These are phyloP conservation scores for Cutaneotrichosporon dermatis DNA, from an alignment of 1,284 basidiomycete species.

Conservation along the genomic window DNA sequence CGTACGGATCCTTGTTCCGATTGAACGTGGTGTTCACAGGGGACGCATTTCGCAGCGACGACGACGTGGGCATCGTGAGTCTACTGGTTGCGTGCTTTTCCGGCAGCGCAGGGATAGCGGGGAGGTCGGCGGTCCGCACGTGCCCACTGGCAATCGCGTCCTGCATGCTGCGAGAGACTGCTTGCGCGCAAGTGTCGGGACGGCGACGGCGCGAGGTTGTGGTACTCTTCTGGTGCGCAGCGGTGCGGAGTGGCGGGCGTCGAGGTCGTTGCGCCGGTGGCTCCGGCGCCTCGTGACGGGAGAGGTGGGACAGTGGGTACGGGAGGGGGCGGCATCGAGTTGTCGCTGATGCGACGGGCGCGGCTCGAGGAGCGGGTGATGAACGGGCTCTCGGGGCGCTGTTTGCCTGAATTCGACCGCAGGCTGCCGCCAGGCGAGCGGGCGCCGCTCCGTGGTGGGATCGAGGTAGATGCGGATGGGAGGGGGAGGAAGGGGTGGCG, in stretches of 20 bases:
- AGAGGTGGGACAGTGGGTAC: slow-evolving; percentile 9
- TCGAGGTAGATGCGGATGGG: background rate
- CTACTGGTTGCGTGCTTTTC: slow-evolving; percentile 43
- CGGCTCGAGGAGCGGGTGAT: background rate
- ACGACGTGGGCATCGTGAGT: slow-evolving; percentile 75
- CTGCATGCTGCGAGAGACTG: slow-evolving; percentile 42
- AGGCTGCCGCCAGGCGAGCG: slow-evolving; percentile 1
- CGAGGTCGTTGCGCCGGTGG: background rate
- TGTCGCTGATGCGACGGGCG: background rate
- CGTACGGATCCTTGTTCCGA: slow-evolving; percentile 13
- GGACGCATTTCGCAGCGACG: slow-evolving; percentile 66
- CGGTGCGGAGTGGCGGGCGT: slow-evolving; percentile 20
- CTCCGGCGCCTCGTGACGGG: background rate
- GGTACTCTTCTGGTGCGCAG: slow-evolving; percentile 44
- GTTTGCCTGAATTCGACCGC: background rate
- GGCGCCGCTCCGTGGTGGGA: background rate
- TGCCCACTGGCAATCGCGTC: slow-evolving; percentile 30
- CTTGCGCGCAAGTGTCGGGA: slow-evolving; percentile 35
- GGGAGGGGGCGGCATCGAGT: slow-evolving; percentile 14
- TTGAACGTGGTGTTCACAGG: slow-evolving; percentile 51
- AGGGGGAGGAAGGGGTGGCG: background rate
- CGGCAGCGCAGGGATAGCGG: slow-evolving; percentile 5
- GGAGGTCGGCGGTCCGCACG: slow-evolving; percentile 11
- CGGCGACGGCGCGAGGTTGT: slow-evolving; percentile 26
- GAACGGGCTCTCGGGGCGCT: slow-evolving; percentile 5